Percentiles rank a stretch among this genome's conserved stretches.
Evolutionary conservation across 2,329 filamentous ascomycete species (phyloP).

Genomic region (Fusarium sp.): DNA sequence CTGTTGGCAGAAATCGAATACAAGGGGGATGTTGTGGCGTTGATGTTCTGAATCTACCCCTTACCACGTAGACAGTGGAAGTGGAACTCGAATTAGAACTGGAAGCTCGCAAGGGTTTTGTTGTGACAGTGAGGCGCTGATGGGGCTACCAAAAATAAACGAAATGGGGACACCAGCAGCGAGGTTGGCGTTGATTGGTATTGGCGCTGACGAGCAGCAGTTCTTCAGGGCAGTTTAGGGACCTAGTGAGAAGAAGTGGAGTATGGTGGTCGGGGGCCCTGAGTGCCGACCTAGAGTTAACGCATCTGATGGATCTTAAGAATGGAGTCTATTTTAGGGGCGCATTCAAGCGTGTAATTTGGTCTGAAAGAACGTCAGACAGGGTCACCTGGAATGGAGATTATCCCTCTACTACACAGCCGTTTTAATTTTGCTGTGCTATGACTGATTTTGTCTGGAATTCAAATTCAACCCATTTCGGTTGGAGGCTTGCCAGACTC

Average conservation of each 20-base stretch:
- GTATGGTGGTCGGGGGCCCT: slow-evolving; percentile 11
- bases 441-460: slow-evolving; percentile 28
- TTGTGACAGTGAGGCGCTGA: slow-evolving; percentile 36
- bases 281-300: slow-evolving; percentile 11
- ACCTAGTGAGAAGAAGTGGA: slow-evolving; percentile 4
- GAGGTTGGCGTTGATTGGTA: slow-evolving; percentile 7
- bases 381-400: slow-evolving; percentile 34
- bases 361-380: slow-evolving; percentile 30
- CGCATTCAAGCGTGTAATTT: slow-evolving; percentile 15
- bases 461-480: slow-evolving; percentile 25
- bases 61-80: slow-evolving; percentile 36
- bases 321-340: slow-evolving; percentile 34
- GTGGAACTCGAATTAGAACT: slow-evolving; percentile 30
- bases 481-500: slow-evolving; percentile 29
- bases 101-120: slow-evolving; percentile 38
- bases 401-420: slow-evolving; percentile 24
- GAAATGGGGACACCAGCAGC: slow-evolving; percentile 29
- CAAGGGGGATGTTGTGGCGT: slow-evolving; percentile 43
- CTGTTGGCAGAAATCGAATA: slow-evolving; percentile 40
- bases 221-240: slow-evolving; percentile 7
- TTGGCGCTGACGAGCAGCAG: slow-evolving; percentile 8
- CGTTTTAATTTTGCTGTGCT: slow-evolving; percentile 20
- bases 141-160: slow-evolving; percentile 37
- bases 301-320: slow-evolving; percentile 19
- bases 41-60: slow-evolving; percentile 42